Evolutionary conservation across 352 stramenopile genomes (phyloP), one percentile per base, ranked within the genome.

Genomic region (Pythium phragmiticola): DNA sequence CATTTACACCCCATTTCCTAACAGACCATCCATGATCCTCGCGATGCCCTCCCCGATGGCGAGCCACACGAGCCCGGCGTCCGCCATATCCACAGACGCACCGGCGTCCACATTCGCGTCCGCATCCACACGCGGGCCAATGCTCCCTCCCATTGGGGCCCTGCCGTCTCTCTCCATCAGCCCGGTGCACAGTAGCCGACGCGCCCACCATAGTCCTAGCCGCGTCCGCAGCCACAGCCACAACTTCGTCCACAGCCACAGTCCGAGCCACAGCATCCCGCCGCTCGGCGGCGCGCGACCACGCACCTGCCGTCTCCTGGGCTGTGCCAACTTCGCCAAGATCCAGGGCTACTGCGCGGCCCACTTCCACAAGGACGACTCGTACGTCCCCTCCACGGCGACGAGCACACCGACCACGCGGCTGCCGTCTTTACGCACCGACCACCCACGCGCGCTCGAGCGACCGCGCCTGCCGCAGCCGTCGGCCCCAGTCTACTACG

Each of bases 281-380:
- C 72, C 75, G 17, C 76, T 79, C 7, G 63, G 80, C 13, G 76
- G 77, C 7, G 59, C 59, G 11, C 61, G 70, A 16, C 68, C 76
- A 21, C 75, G 77, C 52, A 78, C 78, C 58, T 88, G 78, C 62
- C 73, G 61, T 36, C 73, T 78, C 54, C 66, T 75, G 16, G 75
- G 78, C 33, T 90, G 83, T 54, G 66, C 72, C 59, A 84, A 87
- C 72, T 83, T 84, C 47, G 73, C 79, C 66, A 86, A 87, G 65
- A 80, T 84, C 77, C 76, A 90, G 55, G 76, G 82, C 16, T 80
- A 76, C 59, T 89, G 81, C 62, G 77, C 81, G 26, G 73, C 82
- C 48, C 81, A 92, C 62, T 80, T 78, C 60, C 74, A 87, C 26
- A 64, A 59, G 26, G 56, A 57, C 28, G 63, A 64, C 16, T 12